These are phyloP conservation scores for Penicillium decumbens DNA, from an alignment of 2,329 filamentous ascomycete species.

Conservation along the genomic window DNA sequence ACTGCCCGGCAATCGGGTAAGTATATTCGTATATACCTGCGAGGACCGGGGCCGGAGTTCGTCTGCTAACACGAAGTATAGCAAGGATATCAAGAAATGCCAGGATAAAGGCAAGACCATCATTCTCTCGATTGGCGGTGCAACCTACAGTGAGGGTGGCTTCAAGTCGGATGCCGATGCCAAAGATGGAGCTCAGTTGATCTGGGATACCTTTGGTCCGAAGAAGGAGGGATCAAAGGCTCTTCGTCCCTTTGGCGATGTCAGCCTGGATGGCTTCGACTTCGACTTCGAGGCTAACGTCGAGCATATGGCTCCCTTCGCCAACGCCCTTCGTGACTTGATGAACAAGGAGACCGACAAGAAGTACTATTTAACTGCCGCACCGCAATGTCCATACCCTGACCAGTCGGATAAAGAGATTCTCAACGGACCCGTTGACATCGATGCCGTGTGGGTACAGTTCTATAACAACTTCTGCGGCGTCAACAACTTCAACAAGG, in stretches of 20 bases:
- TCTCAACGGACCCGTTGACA: conserved; percentile 51
- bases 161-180: conserved; percentile 55
- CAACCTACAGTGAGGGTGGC: conserved; percentile 64
- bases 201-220: conserved; percentile 71
- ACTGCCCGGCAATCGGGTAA: conserved; percentile 63
- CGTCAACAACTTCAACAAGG: conserved; percentile 48
- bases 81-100: conserved; percentile 53
- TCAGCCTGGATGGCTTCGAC: conserved; percentile 69
- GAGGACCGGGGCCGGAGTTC: not conserved
- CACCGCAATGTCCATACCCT: conserved; percentile 65
- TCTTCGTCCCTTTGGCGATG: conserved; percentile 62
- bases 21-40: conserved; percentile 16
- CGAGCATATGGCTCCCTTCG: conserved; percentile 59
- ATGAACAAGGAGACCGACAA: conserved; percentile 53
- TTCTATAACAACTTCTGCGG: conserved; percentile 69
- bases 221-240: conserved; percentile 36
- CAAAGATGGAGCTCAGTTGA: conserved; percentile 52
- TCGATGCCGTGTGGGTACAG: conserved; percentile 61
- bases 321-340: conserved; percentile 50
- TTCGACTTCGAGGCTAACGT: conserved; percentile 65
- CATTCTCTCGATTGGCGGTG: conserved; percentile 66
- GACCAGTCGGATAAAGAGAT: conserved; percentile 57
- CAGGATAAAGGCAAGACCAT: conserved; percentile 66
- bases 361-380: conserved; percentile 58
- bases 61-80: conserved; percentile 27